phyloP scores from a whole-genome alignment of 768 basidiomycete genomes.

The Russula lepida region DNA sequence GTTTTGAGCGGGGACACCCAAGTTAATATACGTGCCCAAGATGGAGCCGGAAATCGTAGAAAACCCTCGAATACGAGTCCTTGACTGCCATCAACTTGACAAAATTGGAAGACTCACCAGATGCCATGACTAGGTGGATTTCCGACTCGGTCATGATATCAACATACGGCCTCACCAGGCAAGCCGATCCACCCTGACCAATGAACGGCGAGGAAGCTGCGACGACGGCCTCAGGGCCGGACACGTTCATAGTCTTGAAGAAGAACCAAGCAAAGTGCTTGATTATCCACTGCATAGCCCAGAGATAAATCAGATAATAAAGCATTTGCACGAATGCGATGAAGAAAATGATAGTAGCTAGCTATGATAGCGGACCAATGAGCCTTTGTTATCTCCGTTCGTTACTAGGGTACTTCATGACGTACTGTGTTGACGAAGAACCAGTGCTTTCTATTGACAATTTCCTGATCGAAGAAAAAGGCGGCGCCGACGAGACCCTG shows the following conservation, averaged over 20 bases:
- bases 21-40: constrained; percentile 69
- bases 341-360: constrained; percentile 85
- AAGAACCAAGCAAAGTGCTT: constrained; percentile 89
- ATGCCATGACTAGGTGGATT: constrained; percentile 84
- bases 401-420: neutral
- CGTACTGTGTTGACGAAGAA: constrained; percentile 76
- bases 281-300: constrained; percentile 93
- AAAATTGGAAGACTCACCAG: constrained; percentile 36
- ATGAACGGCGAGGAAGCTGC: constrained; percentile 92
- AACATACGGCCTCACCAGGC: constrained; percentile 76
- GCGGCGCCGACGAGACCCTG: constrained; percentile 60
- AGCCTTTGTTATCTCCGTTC: no score
- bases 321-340: constrained; percentile 88
- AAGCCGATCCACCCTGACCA: constrained; percentile 84
- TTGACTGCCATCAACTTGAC: neutral
- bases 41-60: constrained; percentile 92
- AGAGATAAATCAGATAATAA: constrained; percentile 82
- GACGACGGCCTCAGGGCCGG: constrained; percentile 92
- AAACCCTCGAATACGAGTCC: constrained; percentile 40
- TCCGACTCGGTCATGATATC: constrained; percentile 81
- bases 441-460: constrained; percentile 55
- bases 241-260: constrained; percentile 84
- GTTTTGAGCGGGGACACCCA: constrained; percentile 73
- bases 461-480: constrained; percentile 76
- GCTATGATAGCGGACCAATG: constrained; percentile 29